Conservation (phyloP, 352 stramenopile genomes). For the Phytophthora ramorum region DNA sequence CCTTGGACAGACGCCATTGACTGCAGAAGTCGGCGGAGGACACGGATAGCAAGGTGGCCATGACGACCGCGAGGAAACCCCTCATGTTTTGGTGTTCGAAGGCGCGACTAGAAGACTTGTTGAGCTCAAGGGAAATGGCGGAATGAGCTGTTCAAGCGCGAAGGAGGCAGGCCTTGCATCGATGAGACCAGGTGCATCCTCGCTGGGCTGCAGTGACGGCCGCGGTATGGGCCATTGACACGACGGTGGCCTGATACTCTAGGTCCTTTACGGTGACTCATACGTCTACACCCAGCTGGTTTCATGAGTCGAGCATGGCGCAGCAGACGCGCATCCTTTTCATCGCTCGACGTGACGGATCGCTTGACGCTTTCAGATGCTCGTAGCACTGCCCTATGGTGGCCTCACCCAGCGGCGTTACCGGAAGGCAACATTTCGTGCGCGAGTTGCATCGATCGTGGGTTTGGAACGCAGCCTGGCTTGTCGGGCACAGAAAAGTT, state of each 20-base stretch:
- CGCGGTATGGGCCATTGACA: slow-evolving; percentile 11
- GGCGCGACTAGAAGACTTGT: slow-evolving; percentile 1
- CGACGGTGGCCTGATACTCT: slow-evolving; percentile 6
- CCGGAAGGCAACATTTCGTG: not conserved
- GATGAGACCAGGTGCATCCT: not conserved
- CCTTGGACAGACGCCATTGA: slow-evolving; percentile 33
- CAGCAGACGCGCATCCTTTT: slow-evolving; percentile 23
- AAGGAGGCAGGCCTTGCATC: not conserved
- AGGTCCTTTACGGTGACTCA: slow-evolving; percentile 19
- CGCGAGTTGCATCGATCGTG: not conserved
- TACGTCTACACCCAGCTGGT: slow-evolving; percentile 25
- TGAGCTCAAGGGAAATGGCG: slow-evolving; percentile 18
- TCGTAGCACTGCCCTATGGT: slow-evolving; percentile 18
- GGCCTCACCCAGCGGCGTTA: slow-evolving; percentile 10
- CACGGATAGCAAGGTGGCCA: slow-evolving; percentile 22
- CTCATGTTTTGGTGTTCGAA: slow-evolving; percentile 21
- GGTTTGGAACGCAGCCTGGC: not conserved
- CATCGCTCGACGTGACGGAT: slow-evolving; percentile 20
- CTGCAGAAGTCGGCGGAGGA: slow-evolving; percentile 20
- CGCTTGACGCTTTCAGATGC: slow-evolving; percentile 11
- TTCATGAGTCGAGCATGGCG: slow-evolving; percentile 15
- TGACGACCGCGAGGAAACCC: slow-evolving; percentile 7
- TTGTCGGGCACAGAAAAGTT: too few relatives aligned
- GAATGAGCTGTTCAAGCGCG: slow-evolving; percentile 12
- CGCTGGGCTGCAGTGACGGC: not conserved